A percentile compares a stretch with the other conserved stretches of the same genome.
Conservation (phyloP, 2,329 filamentous ascomycete genomes). For the Trichoderma atroviride region DNA sequence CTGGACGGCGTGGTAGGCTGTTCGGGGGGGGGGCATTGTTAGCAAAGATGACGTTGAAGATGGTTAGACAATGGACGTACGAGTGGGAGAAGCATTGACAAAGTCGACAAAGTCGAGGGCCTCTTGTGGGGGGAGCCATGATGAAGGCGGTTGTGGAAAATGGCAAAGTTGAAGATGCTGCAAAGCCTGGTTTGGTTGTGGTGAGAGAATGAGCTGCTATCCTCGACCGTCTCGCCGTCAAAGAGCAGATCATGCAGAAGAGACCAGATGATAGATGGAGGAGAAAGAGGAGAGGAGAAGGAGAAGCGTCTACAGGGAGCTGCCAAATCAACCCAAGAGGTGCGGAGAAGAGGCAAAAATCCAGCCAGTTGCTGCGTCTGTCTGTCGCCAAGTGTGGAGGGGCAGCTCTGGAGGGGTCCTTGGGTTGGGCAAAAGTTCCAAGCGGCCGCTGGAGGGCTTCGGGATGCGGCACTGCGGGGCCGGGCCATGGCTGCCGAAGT, state of each 20-base stretch:
- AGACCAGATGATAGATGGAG: not conserved
- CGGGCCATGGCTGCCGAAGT: not conserved
- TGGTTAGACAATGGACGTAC: slow-evolving; percentile 53
- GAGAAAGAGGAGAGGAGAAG: not conserved
- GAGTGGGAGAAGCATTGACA: slow-evolving; percentile 91
- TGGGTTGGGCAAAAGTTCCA: not conserved
- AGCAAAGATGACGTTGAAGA: not conserved
- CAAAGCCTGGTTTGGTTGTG: not conserved
- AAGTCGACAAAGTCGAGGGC: slow-evolving; percentile 89
- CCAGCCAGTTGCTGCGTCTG: not conserved
- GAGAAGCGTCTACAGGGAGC: not conserved
- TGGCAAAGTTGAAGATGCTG: not conserved
- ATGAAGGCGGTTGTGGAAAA: slow-evolving; percentile 37
- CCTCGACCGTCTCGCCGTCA: slow-evolving; percentile 15
- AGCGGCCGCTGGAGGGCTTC: not conserved
- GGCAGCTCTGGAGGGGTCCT: not conserved
- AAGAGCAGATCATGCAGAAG: slow-evolving; percentile 21
- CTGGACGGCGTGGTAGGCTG: slow-evolving; percentile 92
- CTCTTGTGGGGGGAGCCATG: slow-evolving; percentile 58
- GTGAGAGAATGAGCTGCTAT: slow-evolving; percentile 19
- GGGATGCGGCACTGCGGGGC: slow-evolving; percentile 6
- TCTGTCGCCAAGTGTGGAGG: not conserved
- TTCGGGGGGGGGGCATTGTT: not conserved
- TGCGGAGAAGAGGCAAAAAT: slow-evolving; percentile 17
- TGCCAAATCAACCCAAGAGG: not conserved